phyloP scores from a whole-genome alignment of 148 eudicot species.

The Fagopyrum tataricum region DNA sequence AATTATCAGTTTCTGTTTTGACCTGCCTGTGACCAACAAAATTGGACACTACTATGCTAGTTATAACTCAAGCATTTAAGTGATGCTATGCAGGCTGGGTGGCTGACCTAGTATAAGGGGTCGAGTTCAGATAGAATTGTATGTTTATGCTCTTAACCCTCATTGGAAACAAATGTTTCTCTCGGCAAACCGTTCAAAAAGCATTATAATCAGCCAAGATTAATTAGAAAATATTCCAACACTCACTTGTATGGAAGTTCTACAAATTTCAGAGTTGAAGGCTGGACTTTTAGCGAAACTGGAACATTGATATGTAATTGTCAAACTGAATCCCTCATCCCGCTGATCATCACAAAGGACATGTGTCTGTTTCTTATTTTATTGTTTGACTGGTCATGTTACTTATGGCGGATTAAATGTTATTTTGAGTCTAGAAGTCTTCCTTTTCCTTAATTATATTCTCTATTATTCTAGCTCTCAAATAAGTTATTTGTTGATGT shows the following conservation, averaged over 20 bases:
- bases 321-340: neutral
- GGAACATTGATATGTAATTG: neutral
- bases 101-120: neutral
- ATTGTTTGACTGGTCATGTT: neutral
- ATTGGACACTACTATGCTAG: neutral
- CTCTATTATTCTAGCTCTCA: neutral
- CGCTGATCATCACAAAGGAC: neutral
- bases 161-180: neutral
- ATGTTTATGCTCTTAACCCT: neutral
- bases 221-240: neutral
- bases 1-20: neutral
- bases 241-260: neutral
- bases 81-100: neutral
- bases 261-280: neutral
- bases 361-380: neutral
- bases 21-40: neutral
- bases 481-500: slow-evolving; percentile 20
- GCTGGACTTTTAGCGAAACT: neutral
- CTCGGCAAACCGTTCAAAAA: neutral
- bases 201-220: slow-evolving; percentile 1
- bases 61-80: neutral
- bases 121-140: neutral
- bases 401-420: neutral
- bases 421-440: neutral
- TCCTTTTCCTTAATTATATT: neutral